These are phyloP conservation scores for Zymoseptoria ardabiliae DNA, from an alignment of 2,329 filamentous ascomycete species.

Conservation along the genomic window DNA sequence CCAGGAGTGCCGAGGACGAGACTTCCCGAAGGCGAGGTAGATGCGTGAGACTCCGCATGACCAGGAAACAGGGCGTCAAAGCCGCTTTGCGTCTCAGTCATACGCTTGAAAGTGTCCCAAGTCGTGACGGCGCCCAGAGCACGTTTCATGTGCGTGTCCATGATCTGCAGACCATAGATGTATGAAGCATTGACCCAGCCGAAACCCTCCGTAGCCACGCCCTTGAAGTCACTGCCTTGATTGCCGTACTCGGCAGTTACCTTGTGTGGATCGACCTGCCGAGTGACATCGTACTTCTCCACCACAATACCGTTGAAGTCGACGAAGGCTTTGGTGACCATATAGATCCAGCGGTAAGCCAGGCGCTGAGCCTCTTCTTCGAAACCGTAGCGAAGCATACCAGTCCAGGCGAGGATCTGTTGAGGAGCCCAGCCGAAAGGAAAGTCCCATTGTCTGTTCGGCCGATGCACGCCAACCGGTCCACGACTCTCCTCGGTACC, in stretches of 20 bases:
- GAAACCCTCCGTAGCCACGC: constrained; percentile 91
- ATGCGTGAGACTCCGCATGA: not conserved
- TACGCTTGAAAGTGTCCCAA: constrained; percentile 74
- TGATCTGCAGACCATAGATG: constrained; percentile 81
- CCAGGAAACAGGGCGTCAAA: not conserved
- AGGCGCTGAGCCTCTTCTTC: constrained; percentile 80
- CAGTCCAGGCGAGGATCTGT: constrained; percentile 96
- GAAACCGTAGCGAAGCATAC: constrained; percentile 84
- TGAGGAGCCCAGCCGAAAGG: constrained; percentile 98
- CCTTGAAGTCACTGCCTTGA: constrained; percentile 90
- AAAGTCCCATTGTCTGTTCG: constrained; percentile 97
- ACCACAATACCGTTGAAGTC: constrained; percentile 98
- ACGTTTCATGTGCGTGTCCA: constrained; percentile 82
- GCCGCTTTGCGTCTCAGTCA: constrained; percentile 16
- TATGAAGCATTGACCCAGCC: constrained; percentile 99
- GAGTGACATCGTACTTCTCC: constrained; percentile 96
- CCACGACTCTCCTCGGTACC: constrained; percentile 88
- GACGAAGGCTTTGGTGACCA: constrained; percentile 97
- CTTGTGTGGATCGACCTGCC: constrained; percentile 80
- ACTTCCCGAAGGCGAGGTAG: not conserved
- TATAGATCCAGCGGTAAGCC: constrained; percentile 94
- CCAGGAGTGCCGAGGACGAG: not conserved
- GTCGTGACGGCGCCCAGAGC: constrained; percentile 82
- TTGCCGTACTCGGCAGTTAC: constrained; percentile 98
- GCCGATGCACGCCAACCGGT: constrained; percentile 66